Conservation (phyloP, 495 filamentous ascomycete genomes). For the Neurospora intermedia region DNA sequence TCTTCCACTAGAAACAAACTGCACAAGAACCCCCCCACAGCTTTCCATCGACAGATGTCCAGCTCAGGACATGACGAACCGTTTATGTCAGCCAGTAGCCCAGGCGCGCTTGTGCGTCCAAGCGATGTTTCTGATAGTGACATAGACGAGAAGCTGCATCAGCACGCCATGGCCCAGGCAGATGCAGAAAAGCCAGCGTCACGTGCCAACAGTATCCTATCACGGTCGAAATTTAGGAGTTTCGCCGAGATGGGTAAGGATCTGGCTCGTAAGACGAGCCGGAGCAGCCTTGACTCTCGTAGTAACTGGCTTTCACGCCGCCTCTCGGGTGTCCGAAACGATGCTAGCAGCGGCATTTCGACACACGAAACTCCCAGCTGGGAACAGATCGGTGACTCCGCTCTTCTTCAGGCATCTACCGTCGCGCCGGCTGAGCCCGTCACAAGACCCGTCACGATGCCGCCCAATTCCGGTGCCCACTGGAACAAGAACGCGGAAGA, state of each 20-base stretch:
- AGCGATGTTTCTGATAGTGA: conserved; percentile 18
- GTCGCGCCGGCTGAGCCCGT: conserved; percentile 16
- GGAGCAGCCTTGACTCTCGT: conserved; percentile 17
- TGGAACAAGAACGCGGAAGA: conserved; percentile 42
- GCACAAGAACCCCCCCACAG: background rate
- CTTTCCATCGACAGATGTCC: background rate
- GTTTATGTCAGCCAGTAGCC: conserved; percentile 3
- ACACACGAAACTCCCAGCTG: background rate
- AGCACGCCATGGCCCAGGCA: conserved; percentile 9
- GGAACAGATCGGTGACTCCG: conserved; percentile 22
- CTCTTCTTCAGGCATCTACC: conserved; percentile 16
- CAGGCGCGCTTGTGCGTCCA: conserved; percentile 5
- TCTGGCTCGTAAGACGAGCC: conserved; percentile 26
- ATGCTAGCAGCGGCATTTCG: conserved; percentile 1
- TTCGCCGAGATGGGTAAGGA: conserved; percentile 24
- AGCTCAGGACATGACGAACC: conserved; percentile 5
- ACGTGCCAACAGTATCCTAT: conserved; percentile 22
- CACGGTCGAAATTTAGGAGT: conserved; percentile 18
- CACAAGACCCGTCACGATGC: conserved; percentile 26
- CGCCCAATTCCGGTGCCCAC: conserved; percentile 27
- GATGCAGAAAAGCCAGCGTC: conserved; percentile 11
- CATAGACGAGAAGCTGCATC: conserved; percentile 21
- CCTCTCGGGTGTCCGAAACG: conserved; percentile 13
- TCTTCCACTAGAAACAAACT: conserved; percentile 9
- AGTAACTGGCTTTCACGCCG: conserved; percentile 15